Base-by-base conservation (phyloP, 78 protist genomes). In the Planoprotostelium fungivorum region DNA sequence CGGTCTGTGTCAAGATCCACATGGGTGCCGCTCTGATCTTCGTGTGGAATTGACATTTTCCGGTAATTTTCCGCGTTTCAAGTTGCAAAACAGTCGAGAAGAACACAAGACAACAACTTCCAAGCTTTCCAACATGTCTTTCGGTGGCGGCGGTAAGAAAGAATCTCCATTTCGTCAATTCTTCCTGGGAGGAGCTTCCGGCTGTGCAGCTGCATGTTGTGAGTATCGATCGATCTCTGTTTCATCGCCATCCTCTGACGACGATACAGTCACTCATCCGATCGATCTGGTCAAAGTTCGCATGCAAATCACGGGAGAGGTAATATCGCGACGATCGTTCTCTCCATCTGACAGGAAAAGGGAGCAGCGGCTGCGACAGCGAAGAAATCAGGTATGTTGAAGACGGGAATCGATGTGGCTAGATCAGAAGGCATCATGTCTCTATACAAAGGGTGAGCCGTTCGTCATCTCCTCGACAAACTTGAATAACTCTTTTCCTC, bases 401-500 rank as follows among this genome's bases (percentile, higher is more conserved):
- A 37, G 5, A 92, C 89, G 91, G 23, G 89, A 0, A 16, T 25
- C 37, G 91, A 92, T 86, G 89, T 92, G 36, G 51, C 51, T 63
- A 83, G 84, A 86, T 88, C 94, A 28, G 94, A 92, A 84, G 94
- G 94, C 28, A 36, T 92, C 1, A 89, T 88, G 31, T 87, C 94
- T 39, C 84, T 92, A 34, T 92, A 92, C 34, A 92, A 88, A 86
- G 94, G 94, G 38, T 83, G 37, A 87, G 51, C 0, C n/a, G 31
- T 36, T 1, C 73, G 29, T 0, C 90, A 38, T 88, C 63, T 73
- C 36, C 89, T n/a, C n/a, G n/a, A n/a, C n/a, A n/a, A n/a, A n/a
- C n/a, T n/a, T n/a, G n/a, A n/a, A 88, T 88, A 5, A 38, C 34
- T 39, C 23, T 25, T 29, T 25, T 38, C 63, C 16, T 23, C 38